Conservation (phyloP, 257 asterid species). For the Petunia secreta region DNA sequence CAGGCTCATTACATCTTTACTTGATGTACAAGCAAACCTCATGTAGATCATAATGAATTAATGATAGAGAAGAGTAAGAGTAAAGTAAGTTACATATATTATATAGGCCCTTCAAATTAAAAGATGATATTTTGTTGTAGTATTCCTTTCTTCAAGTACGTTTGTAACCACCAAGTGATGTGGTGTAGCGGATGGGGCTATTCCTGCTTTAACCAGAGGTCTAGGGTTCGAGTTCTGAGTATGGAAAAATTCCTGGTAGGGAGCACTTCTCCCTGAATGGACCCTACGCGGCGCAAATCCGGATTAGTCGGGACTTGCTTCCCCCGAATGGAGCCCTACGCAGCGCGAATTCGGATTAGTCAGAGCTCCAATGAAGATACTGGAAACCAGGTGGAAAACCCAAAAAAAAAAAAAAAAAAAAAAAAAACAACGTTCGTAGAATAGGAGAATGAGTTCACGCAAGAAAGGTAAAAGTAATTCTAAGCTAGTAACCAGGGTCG, state of each 20-base stretch:
- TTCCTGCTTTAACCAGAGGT: too few species aligned
- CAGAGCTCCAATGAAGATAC: too few species aligned
- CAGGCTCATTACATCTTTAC: constrained; percentile 33
- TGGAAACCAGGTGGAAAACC: too few species aligned
- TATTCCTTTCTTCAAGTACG: neutral
- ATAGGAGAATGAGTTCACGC: neutral
- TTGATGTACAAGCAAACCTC: constrained; percentile 33
- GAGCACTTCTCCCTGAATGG: too few species aligned
- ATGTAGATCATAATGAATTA: constrained; percentile 8
- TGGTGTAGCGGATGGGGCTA: too few species aligned
- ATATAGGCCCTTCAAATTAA: neutral
- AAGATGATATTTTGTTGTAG: neutral
- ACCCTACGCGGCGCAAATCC: too few species aligned
- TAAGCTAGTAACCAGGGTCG: neutral
- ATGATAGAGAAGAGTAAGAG: neutral
- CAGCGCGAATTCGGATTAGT: too few species aligned
- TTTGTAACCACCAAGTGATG: neutral
- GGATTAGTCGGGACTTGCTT: too few species aligned
- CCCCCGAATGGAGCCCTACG: too few species aligned
- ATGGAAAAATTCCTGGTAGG: too few species aligned
- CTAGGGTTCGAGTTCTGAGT: too few species aligned
- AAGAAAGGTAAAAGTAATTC: neutral
- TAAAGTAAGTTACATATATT: neutral
- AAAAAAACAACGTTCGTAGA: neutral
- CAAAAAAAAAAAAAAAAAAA: too few species aligned